Base-by-base conservation (phyloP, 164 flowering plant species). In the Vitis cinerea region DNA sequence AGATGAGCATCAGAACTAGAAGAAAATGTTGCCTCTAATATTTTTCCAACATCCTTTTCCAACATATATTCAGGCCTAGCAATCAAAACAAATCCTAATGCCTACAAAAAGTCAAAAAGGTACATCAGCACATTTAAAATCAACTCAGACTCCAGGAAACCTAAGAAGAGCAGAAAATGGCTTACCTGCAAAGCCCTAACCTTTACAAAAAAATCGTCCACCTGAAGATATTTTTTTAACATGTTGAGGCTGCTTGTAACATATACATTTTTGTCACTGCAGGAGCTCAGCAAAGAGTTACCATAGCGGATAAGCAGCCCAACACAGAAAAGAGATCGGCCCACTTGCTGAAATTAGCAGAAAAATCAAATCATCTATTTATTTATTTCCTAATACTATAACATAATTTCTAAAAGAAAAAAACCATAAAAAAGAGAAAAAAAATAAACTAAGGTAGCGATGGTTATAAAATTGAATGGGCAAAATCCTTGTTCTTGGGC, bases 301-400 rank as follows among this genome's bases (percentile, higher is more conserved):
- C 98, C 97, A 83, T 91, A 91, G 47, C 99, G 94, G 51, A 95
- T 83, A 23, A 95, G 91, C 79, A 88, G 70, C 65, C 99, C 99
- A 79, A 95, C 87, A 75, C 98, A 95, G 69, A 95, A 95, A 63
- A 95, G 88, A 50, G 94, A 93, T 23, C 98, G 86, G 11, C 93
- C 95, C 30, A 88, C 82, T 76, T 81, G 87, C 99, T 94, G 88
- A 74, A 81, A 82, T 61, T 61, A 61, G 13, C 49, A 74, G 49
- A 70, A 49, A 58, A 12, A 47, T 14, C 31, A 23, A 55, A 48
- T 0, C 11, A 27, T 49, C 15, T 37, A 37, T 37, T 37, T 37
- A 37, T 37, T 37, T 37, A 37, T 37, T 6, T 37, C 44, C 44
- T 37, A 37, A 37, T 37, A 37, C 44, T 3, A 6, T 37, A 6